Evolutionary conservation across 176 grass and related monocot genomes (phyloP).

Genomic region (Thalia dealbata): DNA sequence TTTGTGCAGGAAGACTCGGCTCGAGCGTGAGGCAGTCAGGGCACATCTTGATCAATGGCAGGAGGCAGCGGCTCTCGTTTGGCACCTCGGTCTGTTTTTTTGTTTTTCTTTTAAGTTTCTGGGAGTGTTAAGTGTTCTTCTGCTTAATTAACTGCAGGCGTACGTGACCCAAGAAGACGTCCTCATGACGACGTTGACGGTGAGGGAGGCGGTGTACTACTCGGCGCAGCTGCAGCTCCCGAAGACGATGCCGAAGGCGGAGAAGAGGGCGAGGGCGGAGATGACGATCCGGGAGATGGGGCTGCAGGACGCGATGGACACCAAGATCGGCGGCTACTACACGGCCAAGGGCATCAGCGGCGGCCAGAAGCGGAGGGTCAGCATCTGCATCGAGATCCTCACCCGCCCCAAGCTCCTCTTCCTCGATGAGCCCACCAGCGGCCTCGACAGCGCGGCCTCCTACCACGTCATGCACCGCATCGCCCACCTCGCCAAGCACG

Average conservation of each 20-base stretch:
- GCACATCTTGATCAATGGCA: slow-evolving; percentile 68
- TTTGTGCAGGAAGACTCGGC: slow-evolving; percentile 44
- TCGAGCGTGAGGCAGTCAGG: slow-evolving; percentile 55
- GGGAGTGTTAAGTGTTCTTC: too few relatives aligned
- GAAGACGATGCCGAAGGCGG: slow-evolving; percentile 28
- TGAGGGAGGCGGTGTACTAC: slow-evolving; percentile 64
- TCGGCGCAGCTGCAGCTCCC: slow-evolving; percentile 77
- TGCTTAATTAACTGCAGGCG: slow-evolving; percentile 27
- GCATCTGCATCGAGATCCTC: slow-evolving; percentile 81
- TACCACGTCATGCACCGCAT: slow-evolving; percentile 74
- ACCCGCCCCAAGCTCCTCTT: slow-evolving; percentile 67
- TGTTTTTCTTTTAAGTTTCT: background rate
- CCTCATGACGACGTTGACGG: slow-evolving; percentile 80
- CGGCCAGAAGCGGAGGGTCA: slow-evolving; percentile 64
- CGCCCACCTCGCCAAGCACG: slow-evolving; percentile 37
- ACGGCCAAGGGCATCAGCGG: slow-evolving; percentile 71
- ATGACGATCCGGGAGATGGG: slow-evolving; percentile 77
- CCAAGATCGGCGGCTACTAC: slow-evolving; percentile 69
- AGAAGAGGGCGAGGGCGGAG: slow-evolving; percentile 68
- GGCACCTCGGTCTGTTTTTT: slow-evolving; percentile 43
- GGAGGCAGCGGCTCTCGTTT: slow-evolving; percentile 49
- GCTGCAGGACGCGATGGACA: slow-evolving; percentile 48
- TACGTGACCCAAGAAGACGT: slow-evolving; percentile 97
- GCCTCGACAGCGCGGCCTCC: slow-evolving; percentile 74
- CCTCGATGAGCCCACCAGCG: slow-evolving; percentile 92